Evolutionary conservation across 768 basidiomycete genomes (phyloP), one percentile per base, ranked within the genome.

Genomic region (Phanerochaete carnosa): DNA sequence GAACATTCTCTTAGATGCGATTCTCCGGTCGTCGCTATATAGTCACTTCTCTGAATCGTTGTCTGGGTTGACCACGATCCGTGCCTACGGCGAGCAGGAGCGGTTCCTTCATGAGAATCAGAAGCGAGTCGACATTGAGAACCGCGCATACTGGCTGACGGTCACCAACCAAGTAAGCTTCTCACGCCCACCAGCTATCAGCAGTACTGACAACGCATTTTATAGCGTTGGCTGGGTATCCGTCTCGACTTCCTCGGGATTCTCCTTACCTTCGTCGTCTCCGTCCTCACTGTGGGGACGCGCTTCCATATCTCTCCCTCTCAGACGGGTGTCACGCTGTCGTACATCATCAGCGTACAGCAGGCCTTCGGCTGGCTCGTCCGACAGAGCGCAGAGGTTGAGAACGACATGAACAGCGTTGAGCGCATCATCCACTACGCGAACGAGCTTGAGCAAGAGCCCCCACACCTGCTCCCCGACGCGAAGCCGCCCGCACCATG

Each of bases 351-450:
- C 54, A 83, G 81, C 37, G 83, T 93, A 2, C 92, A 94, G 73
- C 89, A 89, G 85, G 64, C 79, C 0, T 90, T 92, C 65, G 84
- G 84, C 23, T 92, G 85, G 86, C 80, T 91, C 72, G 83, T 90
- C 45, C 84, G 89, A 9, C 90, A 92, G 72, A 80, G 79, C 39
- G 87, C 90, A 2, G 94, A 95, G 70, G 88, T 95, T 12, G 94
- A 96, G 73, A 96, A 97, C 72, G 83, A 95, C 72, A 94, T 95
- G 91, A 94, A 94, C 70, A 85, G 86, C n/a, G 89, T 92, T 8
- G 90, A 92, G 70, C 88, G 95, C 26, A 79, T 98, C 19, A 61
- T 93, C 2, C 83, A 94, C 69, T 97, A 97, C 67, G 86, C 88
- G 45, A 81, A 82, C 22, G 81, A 85, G 29, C 77, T 97, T 19